phyloP scores from a whole-genome alignment of 768 basidiomycete species.

The Trametes villosa region DNA sequence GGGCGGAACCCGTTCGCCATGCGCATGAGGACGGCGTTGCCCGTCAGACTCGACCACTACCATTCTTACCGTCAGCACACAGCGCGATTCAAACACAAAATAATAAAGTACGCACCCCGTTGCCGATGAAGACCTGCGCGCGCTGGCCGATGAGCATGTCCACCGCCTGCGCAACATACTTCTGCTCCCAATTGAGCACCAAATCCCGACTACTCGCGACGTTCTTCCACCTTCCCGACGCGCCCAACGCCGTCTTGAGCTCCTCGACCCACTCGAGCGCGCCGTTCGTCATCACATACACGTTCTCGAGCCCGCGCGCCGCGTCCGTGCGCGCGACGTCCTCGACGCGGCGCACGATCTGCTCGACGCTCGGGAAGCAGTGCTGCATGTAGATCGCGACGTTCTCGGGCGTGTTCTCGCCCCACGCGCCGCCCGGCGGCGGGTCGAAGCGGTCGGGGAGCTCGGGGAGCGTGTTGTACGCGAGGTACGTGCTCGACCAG shows the following conservation, averaged over 20 bases:
- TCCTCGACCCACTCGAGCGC: conserved; percentile 52
- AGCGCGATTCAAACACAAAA: neutral
- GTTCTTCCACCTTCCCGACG: conserved; percentile 46
- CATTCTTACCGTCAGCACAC: neutral
- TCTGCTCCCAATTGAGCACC: conserved; percentile 56
- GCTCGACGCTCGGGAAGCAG: conserved; percentile 55
- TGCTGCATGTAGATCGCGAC: conserved; percentile 44
- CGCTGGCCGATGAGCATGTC: conserved; percentile 72
- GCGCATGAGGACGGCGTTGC: conserved; percentile 51
- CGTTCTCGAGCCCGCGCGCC: conserved; percentile 41
- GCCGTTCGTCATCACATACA: conserved; percentile 73
- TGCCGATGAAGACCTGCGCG: conserved; percentile 70
- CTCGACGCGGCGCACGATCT: conserved; percentile 51
- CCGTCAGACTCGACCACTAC: conserved; percentile 54
- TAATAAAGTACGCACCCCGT: conserved; percentile 56
- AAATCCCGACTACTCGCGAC: conserved; percentile 61
- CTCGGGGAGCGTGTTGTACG: conserved; percentile 47
- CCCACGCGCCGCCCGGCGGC: conserved; percentile 9
- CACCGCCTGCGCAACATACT: conserved; percentile 58
- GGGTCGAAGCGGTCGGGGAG: conserved; percentile 41
- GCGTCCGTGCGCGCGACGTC: conserved; percentile 25
- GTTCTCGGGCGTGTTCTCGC: conserved; percentile 30
- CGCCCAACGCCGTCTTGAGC: conserved; percentile 45
- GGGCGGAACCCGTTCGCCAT: conserved; percentile 41
- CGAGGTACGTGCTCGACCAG: conserved; percentile 40